A percentile compares a stretch with the other conserved stretches of the same genome.
Evolutionary conservation across 1,284 basidiomycete genomes (phyloP).

Genomic region (Binderoboletus segoi): DNA sequence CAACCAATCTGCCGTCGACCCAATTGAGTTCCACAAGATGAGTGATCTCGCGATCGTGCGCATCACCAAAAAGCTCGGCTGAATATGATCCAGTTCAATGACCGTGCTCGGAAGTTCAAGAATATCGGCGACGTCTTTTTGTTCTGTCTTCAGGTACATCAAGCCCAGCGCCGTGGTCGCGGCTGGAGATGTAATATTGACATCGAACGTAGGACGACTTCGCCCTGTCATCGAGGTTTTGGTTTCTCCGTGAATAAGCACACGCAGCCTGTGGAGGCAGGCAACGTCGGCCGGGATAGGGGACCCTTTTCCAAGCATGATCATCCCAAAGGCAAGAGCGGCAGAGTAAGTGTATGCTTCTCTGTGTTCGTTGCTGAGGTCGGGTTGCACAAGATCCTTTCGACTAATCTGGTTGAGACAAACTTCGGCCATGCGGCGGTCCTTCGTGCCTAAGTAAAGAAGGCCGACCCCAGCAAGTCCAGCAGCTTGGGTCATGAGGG

Average conservation of each 20-base stretch:
- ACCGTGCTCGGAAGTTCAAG: slow-evolving; percentile 82
- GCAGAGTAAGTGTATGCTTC: slow-evolving; percentile 93
- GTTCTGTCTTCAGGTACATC: slow-evolving; percentile 88
- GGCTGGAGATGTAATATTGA: slow-evolving; percentile 87
- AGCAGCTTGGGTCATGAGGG: slow-evolving; percentile 88
- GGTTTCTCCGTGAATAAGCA: slow-evolving; percentile 74
- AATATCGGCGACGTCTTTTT: slow-evolving; percentile 83
- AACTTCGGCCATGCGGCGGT: slow-evolving; percentile 90
- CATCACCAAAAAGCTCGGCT: slow-evolving; percentile 85
- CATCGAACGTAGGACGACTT: slow-evolving; percentile 64
- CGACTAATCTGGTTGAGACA: slow-evolving; percentile 85
- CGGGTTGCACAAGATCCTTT: slow-evolving; percentile 75
- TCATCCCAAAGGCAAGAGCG: slow-evolving; percentile 91
- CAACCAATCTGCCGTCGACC: slow-evolving; percentile 80
- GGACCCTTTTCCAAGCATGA: slow-evolving; percentile 90
- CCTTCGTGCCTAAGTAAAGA: slow-evolving; percentile 85
- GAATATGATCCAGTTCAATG: slow-evolving; percentile 79
- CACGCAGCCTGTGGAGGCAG: slow-evolving; percentile 65
- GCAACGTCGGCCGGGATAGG: slow-evolving; percentile 74
- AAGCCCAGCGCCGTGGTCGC: slow-evolving; percentile 90
- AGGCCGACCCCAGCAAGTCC: slow-evolving; percentile 90
- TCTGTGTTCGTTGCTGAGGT: slow-evolving; percentile 81
- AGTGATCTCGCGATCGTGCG: slow-evolving; percentile 79
- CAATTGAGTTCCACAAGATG: slow-evolving; percentile 87
- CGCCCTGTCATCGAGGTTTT: slow-evolving; percentile 40